Conservation (phyloP, 2,329 filamentous ascomycete species). For the Colletotrichum camelliae region DNA sequence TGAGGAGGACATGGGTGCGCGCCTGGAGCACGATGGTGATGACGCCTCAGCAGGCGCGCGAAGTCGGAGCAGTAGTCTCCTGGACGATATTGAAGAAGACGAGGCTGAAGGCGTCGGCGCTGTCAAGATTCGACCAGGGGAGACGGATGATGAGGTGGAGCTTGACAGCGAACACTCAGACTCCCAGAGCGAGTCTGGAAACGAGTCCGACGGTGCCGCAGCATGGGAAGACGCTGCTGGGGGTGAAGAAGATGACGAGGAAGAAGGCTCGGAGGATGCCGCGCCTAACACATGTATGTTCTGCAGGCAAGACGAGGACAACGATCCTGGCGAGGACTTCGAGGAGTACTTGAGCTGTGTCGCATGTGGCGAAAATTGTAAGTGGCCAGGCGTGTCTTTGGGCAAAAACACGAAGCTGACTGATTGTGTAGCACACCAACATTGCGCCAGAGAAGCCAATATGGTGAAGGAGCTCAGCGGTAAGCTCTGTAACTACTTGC, state of each 20-base stretch:
- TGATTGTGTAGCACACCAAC: conserved; percentile 77
- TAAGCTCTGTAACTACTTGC: conserved; percentile 45
- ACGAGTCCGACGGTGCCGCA: conserved; percentile 61
- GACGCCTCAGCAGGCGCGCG: conserved; percentile 8
- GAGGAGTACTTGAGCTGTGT: conserved; percentile 80
- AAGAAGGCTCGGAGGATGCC: conserved; percentile 61
- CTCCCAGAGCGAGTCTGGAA: conserved; percentile 54
- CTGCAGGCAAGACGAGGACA: conserved; percentile 82
- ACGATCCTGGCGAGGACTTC: conserved; percentile 82
- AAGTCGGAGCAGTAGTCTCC: conserved; percentile 9
- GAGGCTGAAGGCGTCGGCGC: conserved; percentile 62
- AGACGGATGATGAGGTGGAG: conserved; percentile 50
- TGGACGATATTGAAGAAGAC: conserved; percentile 28
- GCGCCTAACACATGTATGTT: conserved; percentile 65
- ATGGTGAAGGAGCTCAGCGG: conserved; percentile 49
- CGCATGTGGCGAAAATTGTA: conserved; percentile 83
- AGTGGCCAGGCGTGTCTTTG: conserved; percentile 40
- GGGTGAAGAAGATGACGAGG: conserved; percentile 61
- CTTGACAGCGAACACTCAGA: conserved; percentile 48
- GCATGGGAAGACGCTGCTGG: conserved; percentile 62
- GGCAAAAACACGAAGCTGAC: conserved; percentile 37
- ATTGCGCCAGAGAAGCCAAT: conserved; percentile 80
- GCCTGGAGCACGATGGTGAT: conserved; percentile 31
- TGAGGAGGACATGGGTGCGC: conserved; percentile 43
- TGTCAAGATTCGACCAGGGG: conserved; percentile 60